A percentile compares a stretch with the other conserved stretches of the same genome.
These are phyloP conservation scores for Rhizoclosmatium globosum DNA, from an alignment of 192 early-diverging fungal species.

Conservation along the genomic window DNA sequence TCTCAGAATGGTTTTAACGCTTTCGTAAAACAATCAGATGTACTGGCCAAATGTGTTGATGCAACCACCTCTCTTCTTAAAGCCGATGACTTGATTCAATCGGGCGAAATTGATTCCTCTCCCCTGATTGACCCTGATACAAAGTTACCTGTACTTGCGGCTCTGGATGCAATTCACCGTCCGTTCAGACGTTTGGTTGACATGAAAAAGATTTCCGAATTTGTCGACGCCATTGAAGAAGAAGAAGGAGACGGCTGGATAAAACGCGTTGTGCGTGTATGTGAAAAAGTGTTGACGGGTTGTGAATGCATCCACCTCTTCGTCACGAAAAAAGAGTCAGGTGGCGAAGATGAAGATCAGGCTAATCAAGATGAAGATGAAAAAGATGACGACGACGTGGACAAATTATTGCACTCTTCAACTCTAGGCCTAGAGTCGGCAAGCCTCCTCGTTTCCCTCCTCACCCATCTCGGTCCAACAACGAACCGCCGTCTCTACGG, in stretches of 20 bases:
- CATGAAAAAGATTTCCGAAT: not conserved
- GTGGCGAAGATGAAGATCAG: not conserved
- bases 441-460: not conserved
- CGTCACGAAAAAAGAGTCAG: not conserved
- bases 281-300: constrained; percentile 9
- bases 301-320: constrained; percentile 4
- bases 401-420: not conserved
- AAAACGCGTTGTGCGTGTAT: not conserved
- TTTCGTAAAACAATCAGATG: not conserved
- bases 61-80: constrained; percentile 5
- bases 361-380: not conserved
- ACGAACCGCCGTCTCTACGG: not conserved
- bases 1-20: not conserved
- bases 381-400: not conserved
- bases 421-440: constrained; percentile 16
- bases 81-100: not conserved
- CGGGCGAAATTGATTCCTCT: not conserved
- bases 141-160: not conserved
- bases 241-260: constrained; percentile 15
- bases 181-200: not conserved
- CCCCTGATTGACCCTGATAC: not conserved
- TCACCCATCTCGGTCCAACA: no score
- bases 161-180: constrained; percentile 4
- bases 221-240: not conserved
- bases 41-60: not conserved